Evolutionary conservation across 345 rosid species (phyloP), one percentile per base, ranked within the genome.

Genomic region (Aquilaria yunnanensis): DNA sequence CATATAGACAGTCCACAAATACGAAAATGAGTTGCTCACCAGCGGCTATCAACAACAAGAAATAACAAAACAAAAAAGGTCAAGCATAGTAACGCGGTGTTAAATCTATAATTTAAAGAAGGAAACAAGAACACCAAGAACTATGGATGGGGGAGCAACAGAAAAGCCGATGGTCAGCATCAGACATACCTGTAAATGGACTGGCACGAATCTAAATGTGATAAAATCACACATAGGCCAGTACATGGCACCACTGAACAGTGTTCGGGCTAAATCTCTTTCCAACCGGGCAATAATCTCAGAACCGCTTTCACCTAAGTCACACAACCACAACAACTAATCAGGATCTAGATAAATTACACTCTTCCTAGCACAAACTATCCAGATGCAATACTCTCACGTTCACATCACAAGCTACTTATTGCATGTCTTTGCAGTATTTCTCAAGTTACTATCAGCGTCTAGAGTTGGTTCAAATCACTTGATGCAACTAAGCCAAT

Each of bases 211-310:
- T 63, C 65, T 85, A 75, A 83, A 90, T 10, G 92, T 90, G 71
- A 94, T 81, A 52, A 93, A 93, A 80, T 93, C 98, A 62, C 97
- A 93, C 5, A 83, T 0, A 14, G 97, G 96, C 97, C 98, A 93
- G 77, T 90, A 93, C 89, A 88, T 81, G 54, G 84, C 69, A 37
- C 96, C 96, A 37, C 73, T 86, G 14, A 79, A 50, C 83, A 93
- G 5, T 12, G 96, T 89, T 0, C 97, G 96, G 46, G 85, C 51
- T 62, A 86, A 68, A 78, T 88, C 97, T 48, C 97, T 77, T 72
- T 83, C 83, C 72, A 93, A 73, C 61, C 98, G 80, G 11, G 94
- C 87, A 73, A 83, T 57, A 41, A 66, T 57, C 60, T 86, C 90
- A 3, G 67, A 51, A 51, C 71, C 47, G 11, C 61, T 81, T 80